Evolutionary conservation across 106 monocot genomes (phyloP).

Genomic region (Platanthera guangdongensis): DNA sequence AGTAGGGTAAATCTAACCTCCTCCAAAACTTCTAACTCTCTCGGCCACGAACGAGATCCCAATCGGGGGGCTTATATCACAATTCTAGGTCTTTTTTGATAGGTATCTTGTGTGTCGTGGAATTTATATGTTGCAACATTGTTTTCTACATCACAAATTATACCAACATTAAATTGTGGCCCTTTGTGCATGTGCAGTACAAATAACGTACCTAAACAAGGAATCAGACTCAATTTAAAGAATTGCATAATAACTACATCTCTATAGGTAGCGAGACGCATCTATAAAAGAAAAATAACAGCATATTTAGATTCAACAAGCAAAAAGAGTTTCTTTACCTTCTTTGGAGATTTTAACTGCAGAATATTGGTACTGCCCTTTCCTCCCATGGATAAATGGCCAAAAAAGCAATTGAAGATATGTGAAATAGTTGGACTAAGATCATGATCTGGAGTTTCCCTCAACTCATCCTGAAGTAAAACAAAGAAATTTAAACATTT

Average conservation of each 20-base stretch:
- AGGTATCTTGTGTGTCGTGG: too few species aligned
- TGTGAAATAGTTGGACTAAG: conserved; percentile 67
- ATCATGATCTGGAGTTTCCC: conserved; percentile 85
- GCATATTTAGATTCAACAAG: neutral
- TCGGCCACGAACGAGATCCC: too few species aligned
- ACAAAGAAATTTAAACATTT: neutral
- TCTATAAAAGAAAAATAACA: neutral
- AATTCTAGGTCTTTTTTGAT: too few species aligned
- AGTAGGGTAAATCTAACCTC: too few species aligned
- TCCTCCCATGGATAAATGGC: conserved; percentile 29
- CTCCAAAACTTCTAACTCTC: too few species aligned
- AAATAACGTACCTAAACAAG: neutral
- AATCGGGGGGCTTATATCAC: too few species aligned
- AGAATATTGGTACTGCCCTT: conserved; percentile 26
- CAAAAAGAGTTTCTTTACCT: conserved; percentile 30
- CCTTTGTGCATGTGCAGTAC: neutral
- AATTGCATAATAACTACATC: neutral
- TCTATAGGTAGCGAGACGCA: neutral
- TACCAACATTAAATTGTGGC: neutral
- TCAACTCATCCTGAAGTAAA: conserved; percentile 56
- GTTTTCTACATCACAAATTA: too few species aligned
- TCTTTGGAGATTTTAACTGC: conserved; percentile 47
- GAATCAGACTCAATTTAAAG: neutral
- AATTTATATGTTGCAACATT: too few species aligned
- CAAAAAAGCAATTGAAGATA: conserved; percentile 90